Evolutionary conservation across 2,329 filamentous ascomycete species (phyloP).

Genomic region (Monosporascus sp.): DNA sequence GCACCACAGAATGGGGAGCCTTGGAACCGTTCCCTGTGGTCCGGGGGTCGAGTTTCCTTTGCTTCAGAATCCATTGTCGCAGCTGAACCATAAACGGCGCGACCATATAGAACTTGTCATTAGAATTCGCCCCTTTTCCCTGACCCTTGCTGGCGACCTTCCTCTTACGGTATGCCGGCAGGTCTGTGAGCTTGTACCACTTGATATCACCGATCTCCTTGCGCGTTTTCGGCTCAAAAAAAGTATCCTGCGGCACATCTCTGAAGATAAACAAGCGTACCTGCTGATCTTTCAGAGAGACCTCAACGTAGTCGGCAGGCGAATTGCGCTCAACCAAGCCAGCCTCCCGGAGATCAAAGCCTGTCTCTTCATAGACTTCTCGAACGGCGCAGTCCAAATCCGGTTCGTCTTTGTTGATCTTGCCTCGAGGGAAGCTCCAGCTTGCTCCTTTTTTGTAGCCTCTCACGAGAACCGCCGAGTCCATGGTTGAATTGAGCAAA

Average conservation of each 20-base stretch:
- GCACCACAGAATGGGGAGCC: slow-evolving; percentile 37
- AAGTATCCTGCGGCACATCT: slow-evolving; percentile 77
- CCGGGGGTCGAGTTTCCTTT: slow-evolving; percentile 65
- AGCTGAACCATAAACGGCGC: slow-evolving; percentile 82
- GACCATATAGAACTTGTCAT: slow-evolving; percentile 96
- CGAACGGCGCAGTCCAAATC: slow-evolving; percentile 90
- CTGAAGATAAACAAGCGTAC: slow-evolving; percentile 90
- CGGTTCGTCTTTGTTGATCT: slow-evolving; percentile 96
- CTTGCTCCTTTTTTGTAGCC: slow-evolving; percentile 96
- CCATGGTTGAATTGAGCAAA: slow-evolving; percentile 89
- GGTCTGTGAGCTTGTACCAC: slow-evolving; percentile 87
- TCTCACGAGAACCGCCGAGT: slow-evolving; percentile 86
- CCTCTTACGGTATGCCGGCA: slow-evolving; percentile 73
- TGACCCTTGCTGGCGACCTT: slow-evolving; percentile 51
- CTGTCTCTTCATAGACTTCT: slow-evolving; percentile 95
- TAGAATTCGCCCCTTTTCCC: slow-evolving; percentile 52
- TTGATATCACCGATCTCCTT: slow-evolving; percentile 97
- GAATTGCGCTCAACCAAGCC: slow-evolving; percentile 69
- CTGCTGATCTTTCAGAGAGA: slow-evolving; percentile 88
- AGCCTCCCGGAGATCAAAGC: slow-evolving; percentile 72
- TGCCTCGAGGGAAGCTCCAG: slow-evolving; percentile 95
- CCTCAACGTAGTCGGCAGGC: slow-evolving; percentile 76
- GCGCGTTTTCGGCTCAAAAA: slow-evolving; percentile 83
- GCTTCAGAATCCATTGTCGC: slow-evolving; percentile 84
- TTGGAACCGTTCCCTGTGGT: slow-evolving; percentile 28